Conservation (phyloP, 2,329 filamentous ascomycete genomes). For the Bipolaris victoriae region DNA sequence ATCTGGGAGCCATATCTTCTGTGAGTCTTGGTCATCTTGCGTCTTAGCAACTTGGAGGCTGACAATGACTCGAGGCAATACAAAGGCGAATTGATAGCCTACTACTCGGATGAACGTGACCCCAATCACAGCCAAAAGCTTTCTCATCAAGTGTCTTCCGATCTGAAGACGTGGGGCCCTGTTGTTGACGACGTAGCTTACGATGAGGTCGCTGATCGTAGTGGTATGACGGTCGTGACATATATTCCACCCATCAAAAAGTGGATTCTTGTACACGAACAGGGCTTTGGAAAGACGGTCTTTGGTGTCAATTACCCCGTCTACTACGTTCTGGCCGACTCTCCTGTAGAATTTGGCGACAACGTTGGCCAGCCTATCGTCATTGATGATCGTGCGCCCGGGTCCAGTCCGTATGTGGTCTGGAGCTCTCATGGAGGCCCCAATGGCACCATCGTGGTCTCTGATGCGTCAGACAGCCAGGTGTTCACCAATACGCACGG, state of each 20-base stretch:
- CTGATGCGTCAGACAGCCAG: slow-evolving; percentile 23
- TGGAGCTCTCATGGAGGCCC: slow-evolving; percentile 32
- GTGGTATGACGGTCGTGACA: slow-evolving; percentile 32
- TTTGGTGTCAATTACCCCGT: slow-evolving; percentile 30
- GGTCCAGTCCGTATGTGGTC: slow-evolving; percentile 27
- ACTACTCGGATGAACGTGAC: too few species aligned
- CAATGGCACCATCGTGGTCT: slow-evolving; percentile 31
- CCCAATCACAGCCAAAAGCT: slow-evolving; percentile 32
- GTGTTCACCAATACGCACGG: slow-evolving; percentile 28
- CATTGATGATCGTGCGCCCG: slow-evolving; percentile 26
- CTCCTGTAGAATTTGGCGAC: slow-evolving; percentile 25
- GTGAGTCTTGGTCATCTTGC: too few species aligned
- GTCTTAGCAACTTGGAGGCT: too few species aligned
- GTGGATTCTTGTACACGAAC: slow-evolving; percentile 33
- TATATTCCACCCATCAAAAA: slow-evolving; percentile 28
- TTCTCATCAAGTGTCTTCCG: slow-evolving; percentile 26
- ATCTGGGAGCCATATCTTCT: too few species aligned
- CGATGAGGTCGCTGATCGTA: slow-evolving; percentile 24
- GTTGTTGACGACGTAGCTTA: slow-evolving; percentile 32
- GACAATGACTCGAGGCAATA: too few species aligned
- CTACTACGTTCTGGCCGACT: slow-evolving; percentile 30
- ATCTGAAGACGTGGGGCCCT: slow-evolving; percentile 31
- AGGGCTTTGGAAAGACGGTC: slow-evolving; percentile 22
- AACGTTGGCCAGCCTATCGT: slow-evolving; percentile 22
- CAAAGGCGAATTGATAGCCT: too few species aligned